A percentile compares a stretch with the other conserved stretches of the same genome.
Evolutionary conservation across 2,329 filamentous ascomycete species (phyloP).

Genomic region (Colletotrichum brevisporum): DNA sequence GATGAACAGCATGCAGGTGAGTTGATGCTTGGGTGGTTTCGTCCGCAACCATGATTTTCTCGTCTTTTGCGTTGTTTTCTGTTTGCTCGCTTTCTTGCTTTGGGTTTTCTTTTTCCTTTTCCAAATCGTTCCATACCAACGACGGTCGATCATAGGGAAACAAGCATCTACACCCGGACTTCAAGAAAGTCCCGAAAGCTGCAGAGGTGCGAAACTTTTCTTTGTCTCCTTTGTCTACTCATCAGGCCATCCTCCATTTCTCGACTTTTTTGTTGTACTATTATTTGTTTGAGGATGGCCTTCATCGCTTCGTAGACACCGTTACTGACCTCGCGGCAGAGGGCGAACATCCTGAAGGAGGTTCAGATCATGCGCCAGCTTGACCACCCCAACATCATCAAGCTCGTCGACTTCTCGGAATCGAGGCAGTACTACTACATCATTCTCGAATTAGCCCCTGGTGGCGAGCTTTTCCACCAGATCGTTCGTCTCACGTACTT

Average conservation of each 20-base stretch:
- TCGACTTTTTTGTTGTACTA: constrained; percentile 46
- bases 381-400: constrained; percentile 96
- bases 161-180: constrained; percentile 94
- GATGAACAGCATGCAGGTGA: constrained; percentile 98
- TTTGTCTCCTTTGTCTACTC: constrained; percentile 51
- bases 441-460: constrained; percentile 92
- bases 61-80: constrained; percentile 42
- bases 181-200: constrained; percentile 94
- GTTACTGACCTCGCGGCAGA: constrained; percentile 66
- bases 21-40: constrained; percentile 56
- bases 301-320: constrained; percentile 5
- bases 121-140: constrained; percentile 64
- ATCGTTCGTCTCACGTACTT: constrained; percentile 99
- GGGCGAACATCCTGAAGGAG: constrained; percentile 98
- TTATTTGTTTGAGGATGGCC: constrained; percentile 41
- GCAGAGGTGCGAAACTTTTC: constrained; percentile 87
- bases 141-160: constrained; percentile 77
- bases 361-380: constrained; percentile 98
- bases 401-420: constrained; percentile 93
- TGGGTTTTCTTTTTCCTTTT: constrained; percentile 42
- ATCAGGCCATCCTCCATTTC: constrained; percentile 47
- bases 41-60: constrained; percentile 42
- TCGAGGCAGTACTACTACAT: constrained; percentile 98
- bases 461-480: constrained; percentile 97
- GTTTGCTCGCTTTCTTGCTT: constrained; percentile 45